phyloP scores from a whole-genome alignment of 805 yeast species.

The Metschnikowia koreensis region DNA sequence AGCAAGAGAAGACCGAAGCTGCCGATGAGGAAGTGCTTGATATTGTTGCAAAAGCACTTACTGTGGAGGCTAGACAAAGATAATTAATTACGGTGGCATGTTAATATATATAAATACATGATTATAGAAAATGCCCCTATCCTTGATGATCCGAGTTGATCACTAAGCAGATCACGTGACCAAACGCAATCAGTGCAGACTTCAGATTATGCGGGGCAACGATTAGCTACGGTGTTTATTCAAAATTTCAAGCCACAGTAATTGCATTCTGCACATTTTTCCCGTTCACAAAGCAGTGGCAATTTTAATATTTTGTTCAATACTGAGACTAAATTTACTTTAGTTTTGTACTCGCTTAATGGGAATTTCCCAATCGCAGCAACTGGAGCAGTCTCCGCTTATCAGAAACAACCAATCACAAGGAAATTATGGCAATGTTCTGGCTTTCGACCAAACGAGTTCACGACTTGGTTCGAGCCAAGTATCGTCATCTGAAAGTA shows the following conservation, averaged over 20 bases:
- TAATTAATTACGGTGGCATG: no score
- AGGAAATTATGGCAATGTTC: neutral
- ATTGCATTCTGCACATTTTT: neutral
- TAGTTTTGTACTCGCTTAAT: neutral
- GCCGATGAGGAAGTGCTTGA: conserved; percentile 23
- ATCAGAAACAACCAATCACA: neutral
- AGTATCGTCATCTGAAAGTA: neutral
- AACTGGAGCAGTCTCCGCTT: conserved; percentile 11
- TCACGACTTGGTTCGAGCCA: neutral
- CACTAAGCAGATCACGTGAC: conserved; percentile 6
- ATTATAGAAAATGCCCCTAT: no score
- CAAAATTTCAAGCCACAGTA: neutral
- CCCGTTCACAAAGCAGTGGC: neutral
- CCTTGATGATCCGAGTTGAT: neutral
- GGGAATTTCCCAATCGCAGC: conserved; percentile 2
- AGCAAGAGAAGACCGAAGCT: conserved; percentile 13
- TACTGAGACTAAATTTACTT: no score
- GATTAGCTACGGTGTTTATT: neutral
- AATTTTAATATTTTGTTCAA: neutral
- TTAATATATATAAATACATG: no score
- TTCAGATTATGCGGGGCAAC: neutral
- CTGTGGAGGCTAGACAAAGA: conserved; percentile 4
- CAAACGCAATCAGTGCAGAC: neutral
- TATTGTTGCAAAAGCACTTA: conserved; percentile 18
- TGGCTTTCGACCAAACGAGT: neutral